These are phyloP conservation scores for Tillandsia fasciculata DNA, from an alignment of 176 grass and related monocot species.

Conservation along the genomic window DNA sequence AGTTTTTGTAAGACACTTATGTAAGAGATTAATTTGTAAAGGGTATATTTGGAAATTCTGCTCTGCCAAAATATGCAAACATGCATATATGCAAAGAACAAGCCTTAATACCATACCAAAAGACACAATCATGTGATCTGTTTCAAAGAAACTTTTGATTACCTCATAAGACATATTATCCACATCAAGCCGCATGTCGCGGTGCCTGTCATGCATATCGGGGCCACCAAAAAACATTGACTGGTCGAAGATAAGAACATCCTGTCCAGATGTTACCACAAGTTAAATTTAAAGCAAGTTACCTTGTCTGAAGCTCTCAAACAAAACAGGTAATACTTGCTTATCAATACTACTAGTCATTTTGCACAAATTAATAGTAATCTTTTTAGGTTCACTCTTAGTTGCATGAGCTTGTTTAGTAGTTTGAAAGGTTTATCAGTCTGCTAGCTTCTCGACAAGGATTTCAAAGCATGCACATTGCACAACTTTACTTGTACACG, in stretches of 20 bases:
- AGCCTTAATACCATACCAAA: no score
- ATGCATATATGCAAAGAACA: no score
- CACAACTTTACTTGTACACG: no score
- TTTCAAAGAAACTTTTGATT: conserved; percentile 1
- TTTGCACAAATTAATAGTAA: background rate
- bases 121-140: background rate
- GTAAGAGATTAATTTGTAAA: no score
- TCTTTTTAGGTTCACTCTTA: background rate
- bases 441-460: no score
- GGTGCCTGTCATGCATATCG: conserved; percentile 69
- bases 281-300: background rate
- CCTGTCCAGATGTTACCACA: conserved; percentile 31
- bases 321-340: background rate
- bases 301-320: no score
- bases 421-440: no score
- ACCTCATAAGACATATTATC: conserved; percentile 99
- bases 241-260: conserved; percentile 45
- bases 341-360: background rate
- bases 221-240: conserved; percentile 40
- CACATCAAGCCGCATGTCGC: conserved; percentile 88
- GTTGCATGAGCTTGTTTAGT: no score
- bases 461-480: no score
- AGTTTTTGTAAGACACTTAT: no score
- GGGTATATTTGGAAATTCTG: no score
- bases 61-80: no score